phyloP scores from a whole-genome alignment of 2,329 filamentous ascomycete genomes.

The Mollisia scopiformis region DNA sequence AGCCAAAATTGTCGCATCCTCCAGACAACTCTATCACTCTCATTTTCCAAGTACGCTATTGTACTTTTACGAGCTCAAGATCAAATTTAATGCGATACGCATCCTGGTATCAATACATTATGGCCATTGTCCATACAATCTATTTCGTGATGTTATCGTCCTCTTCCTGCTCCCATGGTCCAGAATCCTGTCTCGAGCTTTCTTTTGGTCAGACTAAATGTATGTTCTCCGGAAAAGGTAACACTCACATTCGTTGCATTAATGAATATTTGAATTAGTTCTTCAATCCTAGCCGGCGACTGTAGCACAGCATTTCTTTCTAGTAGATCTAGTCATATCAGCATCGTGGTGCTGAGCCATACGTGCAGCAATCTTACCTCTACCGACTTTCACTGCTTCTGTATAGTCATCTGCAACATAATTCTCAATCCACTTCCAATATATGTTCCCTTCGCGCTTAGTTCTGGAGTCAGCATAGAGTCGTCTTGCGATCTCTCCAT shows the following conservation, averaged over 20 bases:
- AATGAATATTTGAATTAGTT: constrained; percentile 82
- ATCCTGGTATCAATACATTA: no score
- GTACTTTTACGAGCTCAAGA: no score
- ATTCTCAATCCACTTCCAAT: constrained; percentile 91
- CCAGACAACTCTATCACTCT: no score
- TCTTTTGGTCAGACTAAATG: constrained; percentile 5
- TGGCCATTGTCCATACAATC: neutral
- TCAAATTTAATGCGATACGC: no score
- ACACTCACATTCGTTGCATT: constrained; percentile 78
- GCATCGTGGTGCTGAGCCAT: neutral
- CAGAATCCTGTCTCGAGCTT: constrained; percentile 77
- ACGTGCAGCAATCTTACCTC: constrained; percentile 54
- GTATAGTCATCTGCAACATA: constrained; percentile 83
- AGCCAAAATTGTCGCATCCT: no score
- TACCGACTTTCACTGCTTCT: constrained; percentile 70
- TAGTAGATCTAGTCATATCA: constrained; percentile 59
- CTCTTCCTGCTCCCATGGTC: constrained; percentile 59
- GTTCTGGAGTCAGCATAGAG: constrained; percentile 67
- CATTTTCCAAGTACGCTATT: no score
- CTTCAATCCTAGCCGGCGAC: constrained; percentile 75
- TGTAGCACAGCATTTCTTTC: constrained; percentile 76
- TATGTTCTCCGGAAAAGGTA: neutral
- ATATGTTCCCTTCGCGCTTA: constrained; percentile 67
- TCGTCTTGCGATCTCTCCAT: constrained; percentile 76
- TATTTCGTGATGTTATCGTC: neutral